A percentile compares a stretch with the other conserved stretches of the same genome.
phyloP scores from a whole-genome alignment of 75 land plant species.

The Pinus tabuliformis region DNA sequence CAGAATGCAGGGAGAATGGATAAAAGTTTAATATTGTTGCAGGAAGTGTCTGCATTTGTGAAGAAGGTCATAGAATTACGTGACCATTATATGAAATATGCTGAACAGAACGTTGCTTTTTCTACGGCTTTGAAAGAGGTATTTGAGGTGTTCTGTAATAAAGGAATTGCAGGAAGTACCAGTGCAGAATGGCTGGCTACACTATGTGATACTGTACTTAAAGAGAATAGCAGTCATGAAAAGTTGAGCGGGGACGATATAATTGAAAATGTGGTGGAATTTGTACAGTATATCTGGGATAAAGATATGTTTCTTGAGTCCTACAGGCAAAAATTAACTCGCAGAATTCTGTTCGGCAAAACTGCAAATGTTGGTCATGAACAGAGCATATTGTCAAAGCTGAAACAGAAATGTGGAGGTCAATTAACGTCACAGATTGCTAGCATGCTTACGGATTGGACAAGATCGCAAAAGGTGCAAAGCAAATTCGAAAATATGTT shows the following conservation, averaged over 20 bases:
- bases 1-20: conserved; percentile 15
- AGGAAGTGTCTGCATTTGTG: conserved; percentile 36
- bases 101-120: conserved; percentile 75
- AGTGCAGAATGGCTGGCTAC: conserved; percentile 87
- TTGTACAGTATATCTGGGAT: conserved; percentile 84
- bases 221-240: conserved; percentile 72
- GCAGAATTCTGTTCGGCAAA: background rate
- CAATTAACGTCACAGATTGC: background rate
- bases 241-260: conserved; percentile 67
- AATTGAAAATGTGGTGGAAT: conserved; percentile 84
- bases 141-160: conserved; percentile 86
- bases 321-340: conserved; percentile 42
- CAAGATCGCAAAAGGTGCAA: conserved; percentile 11
- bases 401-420: background rate
- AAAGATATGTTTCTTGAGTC: conserved; percentile 95
- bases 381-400: background rate
- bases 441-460: conserved; percentile 64
- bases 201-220: conserved; percentile 80
- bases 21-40: conserved; percentile 55
- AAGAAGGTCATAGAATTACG: conserved; percentile 36
- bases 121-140: conserved; percentile 87
- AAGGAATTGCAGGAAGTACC: conserved; percentile 84
- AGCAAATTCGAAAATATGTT: conserved; percentile 17
- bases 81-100: conserved; percentile 84
- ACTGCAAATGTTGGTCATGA: background rate